Evolutionary conservation across 176 grass and related monocot genomes (phyloP), one percentile per base, ranked within the genome.

Genomic region (Ananas comosus): DNA sequence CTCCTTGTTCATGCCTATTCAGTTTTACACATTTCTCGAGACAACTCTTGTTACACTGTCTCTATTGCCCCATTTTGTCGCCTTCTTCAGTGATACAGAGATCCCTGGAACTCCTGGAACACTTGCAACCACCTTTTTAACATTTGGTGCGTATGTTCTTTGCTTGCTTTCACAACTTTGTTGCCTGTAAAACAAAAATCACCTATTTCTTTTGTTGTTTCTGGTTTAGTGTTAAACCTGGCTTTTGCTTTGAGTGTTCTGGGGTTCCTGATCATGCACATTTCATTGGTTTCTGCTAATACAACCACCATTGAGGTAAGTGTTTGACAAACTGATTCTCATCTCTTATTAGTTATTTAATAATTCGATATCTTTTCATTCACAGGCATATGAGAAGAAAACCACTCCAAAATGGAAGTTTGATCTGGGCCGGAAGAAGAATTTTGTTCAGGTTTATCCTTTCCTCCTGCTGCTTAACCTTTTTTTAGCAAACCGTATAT

Each of bases 1-100:
- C 24, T 80, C 13, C 47, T 70, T 67, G 29, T 51, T 61, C 42
- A 83, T 52, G 8, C 18, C 24, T 64, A 51, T 89, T 70, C 89
- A 96, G 93, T 92, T 92, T 68, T 96, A 96, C 77, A 96, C 93
- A 59, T 92, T 96, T 83, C 79, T 96, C 7, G 86, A 96, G 93
- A 92, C 89, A 12, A 70, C 81, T 27, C 86, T 96, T 69, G 93
- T 96, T 69, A 92, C 88, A 52, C 63, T 96, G 28, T 90, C 81
- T 27, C 80, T 96, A 28, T 84, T 96, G 82, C 84, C 83, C 23
- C 82, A 92, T 78, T 96, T 96, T 68, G 89, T 96, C 85, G 86
- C 88, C 63, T 96, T 96, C 84, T 96, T 96, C 72, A 89, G 84
- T 66, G 93, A 96, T 69, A 54, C 78, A 0, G 93, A 96, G 49